phyloP scores from a whole-genome alignment of 1,139 yeast species.

The Saccharomyces uvarum region DNA sequence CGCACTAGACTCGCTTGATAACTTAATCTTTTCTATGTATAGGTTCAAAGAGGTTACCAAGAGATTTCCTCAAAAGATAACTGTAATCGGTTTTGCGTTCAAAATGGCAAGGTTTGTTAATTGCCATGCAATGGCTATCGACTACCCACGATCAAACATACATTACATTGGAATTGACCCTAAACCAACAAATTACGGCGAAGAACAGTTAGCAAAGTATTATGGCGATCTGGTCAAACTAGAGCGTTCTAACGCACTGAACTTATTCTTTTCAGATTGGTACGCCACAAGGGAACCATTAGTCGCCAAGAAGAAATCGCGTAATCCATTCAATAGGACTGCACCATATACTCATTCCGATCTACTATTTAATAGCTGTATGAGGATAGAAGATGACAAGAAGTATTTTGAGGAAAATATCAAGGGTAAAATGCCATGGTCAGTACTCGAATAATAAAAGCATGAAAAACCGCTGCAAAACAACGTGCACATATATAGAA shows the following conservation, averaged over 20 bases:
- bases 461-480: not conserved
- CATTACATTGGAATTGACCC: conserved; percentile 61
- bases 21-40: conserved; percentile 56
- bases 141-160: conserved; percentile 17
- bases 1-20: conserved; percentile 79
- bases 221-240: conserved; percentile 39
- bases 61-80: conserved; percentile 44
- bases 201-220: conserved; percentile 19
- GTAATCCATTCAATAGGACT: conserved; percentile 55
- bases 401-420: conserved; percentile 16
- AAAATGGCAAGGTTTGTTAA: conserved; percentile 52
- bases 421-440: conserved; percentile 29
- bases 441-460: conserved; percentile 4
- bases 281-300: conserved; percentile 43
- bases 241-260: conserved; percentile 51
- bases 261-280: conserved; percentile 51
- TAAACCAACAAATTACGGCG: conserved; percentile 33
- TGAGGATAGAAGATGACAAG: conserved; percentile 12
- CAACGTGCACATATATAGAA: not conserved
- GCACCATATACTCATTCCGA: conserved; percentile 37
- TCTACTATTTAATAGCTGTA: conserved; percentile 20
- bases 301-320: conserved; percentile 21
- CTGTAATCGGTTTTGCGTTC: conserved; percentile 68
- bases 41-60: conserved; percentile 45
- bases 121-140: conserved; percentile 42